Base-by-base conservation (phyloP, 257 asterid species). In the Prunella vulgaris region DNA sequence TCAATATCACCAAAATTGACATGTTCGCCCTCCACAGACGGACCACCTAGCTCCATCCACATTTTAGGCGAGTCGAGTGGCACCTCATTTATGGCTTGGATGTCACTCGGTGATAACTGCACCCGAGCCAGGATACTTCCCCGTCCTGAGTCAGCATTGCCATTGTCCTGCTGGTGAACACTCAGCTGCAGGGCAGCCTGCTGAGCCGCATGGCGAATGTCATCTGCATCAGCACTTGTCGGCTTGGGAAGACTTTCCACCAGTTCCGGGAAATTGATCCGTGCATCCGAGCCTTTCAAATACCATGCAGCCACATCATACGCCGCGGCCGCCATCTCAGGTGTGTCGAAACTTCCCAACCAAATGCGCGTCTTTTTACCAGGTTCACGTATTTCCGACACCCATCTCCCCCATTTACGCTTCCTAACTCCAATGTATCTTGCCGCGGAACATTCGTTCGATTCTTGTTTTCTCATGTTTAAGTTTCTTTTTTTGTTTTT, bases 241-340 rank as follows among this genome's bases (percentile, higher is more conserved):
- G 93, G 90, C 62, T 64, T 77, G 0, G 93, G 88, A 60, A 80
- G 59, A 35, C 69, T 49, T 30, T 72, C 72, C 1, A 65, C 78
- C 78, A 79, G 22, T 1, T 77, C 83, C 3, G 88, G 88, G 64
- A 87, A 87, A 38, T 87, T 87, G 30, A 87, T 69, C 0, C 75
- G 72, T 0, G 88, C 87, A 14, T 72, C 77, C 1, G 76, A 15
- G 6, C 94, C 90, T 54, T 70, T 83, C 5, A 87, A 69, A 74
- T 81, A 79, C 60, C 78, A 78, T 42, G 90, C 84, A 2, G 90
- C 90, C 13, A 78, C 94, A 10, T 87, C 94, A 27, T 83, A 87
- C 14, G 94, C 90, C 0, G 79, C 88, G 0, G 94, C 94, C 0
- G 94, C 90, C 90, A 87, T 84, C 69, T 87, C 81, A 12, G 94